Percentiles rank a stretch among this genome's conserved stretches.
phyloP scores from a whole-genome alignment of 306 rosid species.

The Medicago lupulina region DNA sequence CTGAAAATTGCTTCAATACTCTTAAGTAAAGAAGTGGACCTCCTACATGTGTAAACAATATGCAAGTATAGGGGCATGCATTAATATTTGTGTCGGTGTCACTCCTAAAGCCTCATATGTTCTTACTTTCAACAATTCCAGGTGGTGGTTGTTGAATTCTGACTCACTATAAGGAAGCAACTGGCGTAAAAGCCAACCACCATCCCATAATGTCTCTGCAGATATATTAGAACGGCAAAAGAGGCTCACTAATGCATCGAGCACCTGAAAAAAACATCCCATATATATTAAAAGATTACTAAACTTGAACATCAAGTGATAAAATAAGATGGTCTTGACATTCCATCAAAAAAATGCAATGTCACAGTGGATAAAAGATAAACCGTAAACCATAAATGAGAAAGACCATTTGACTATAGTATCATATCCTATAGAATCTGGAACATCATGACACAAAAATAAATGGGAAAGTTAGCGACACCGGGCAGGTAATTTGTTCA shows the following conservation, averaged over 20 bases:
- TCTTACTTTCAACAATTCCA: slow-evolving; percentile 76
- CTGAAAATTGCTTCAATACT: slow-evolving; percentile 21
- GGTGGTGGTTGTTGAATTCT: slow-evolving; percentile 75
- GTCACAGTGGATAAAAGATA: neutral
- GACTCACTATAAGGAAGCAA: slow-evolving; percentile 86
- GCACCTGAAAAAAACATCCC: slow-evolving; percentile 59
- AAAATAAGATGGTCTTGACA: slow-evolving; percentile 29
- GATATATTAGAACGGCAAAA: slow-evolving; percentile 87
- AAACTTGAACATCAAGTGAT: slow-evolving; percentile 23
- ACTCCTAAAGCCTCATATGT: slow-evolving; percentile 16
- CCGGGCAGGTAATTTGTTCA: neutral
- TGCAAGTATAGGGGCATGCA: slow-evolving; percentile 5
- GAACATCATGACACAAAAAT: slow-evolving; percentile 8
- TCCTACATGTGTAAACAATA: slow-evolving; percentile 30
- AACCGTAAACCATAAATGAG: neutral
- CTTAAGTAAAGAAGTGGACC: slow-evolving; percentile 25
- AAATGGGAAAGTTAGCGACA: slow-evolving; percentile 11
- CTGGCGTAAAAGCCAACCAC: slow-evolving; percentile 99
- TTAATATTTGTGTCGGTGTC: slow-evolving; percentile 9
- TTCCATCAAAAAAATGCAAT: slow-evolving; percentile 1
- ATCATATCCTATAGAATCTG: slow-evolving; percentile 9
- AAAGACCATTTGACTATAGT: slow-evolving; percentile 1
- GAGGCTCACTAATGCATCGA: slow-evolving; percentile 87
- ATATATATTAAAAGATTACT: slow-evolving; percentile 26
- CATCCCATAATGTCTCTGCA: slow-evolving; percentile 91